Evolutionary conservation across 768 basidiomycete species (phyloP).

Genomic region (Lyophyllum decastes): DNA sequence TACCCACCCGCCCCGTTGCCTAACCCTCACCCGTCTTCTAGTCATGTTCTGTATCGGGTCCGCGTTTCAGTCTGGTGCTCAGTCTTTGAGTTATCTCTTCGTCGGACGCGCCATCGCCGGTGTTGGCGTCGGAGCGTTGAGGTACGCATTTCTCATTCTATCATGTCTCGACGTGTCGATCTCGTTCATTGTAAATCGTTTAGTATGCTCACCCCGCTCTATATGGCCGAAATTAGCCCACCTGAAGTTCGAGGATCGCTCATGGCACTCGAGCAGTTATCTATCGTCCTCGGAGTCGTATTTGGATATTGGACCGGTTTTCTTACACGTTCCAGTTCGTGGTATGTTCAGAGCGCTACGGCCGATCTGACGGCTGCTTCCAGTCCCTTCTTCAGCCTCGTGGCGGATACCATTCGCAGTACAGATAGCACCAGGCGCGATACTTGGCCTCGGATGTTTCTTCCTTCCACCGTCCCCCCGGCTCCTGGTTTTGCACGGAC

Average conservation of each 20-base stretch:
- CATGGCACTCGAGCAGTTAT: slow-evolving; percentile 77
- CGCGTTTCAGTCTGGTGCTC: slow-evolving; percentile 63
- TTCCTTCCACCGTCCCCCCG: slow-evolving; percentile 65
- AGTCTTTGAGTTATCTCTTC: slow-evolving; percentile 55
- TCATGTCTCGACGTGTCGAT: too few relatives aligned
- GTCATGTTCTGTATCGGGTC: slow-evolving; percentile 77
- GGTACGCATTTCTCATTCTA: slow-evolving; percentile 37
- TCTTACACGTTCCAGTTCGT: slow-evolving; percentile 62
- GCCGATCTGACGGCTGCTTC: neutral
- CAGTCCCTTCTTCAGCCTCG: slow-evolving; percentile 63
- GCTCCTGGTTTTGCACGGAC: slow-evolving; percentile 55
- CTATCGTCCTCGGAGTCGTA: slow-evolving; percentile 81
- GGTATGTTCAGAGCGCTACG: neutral
- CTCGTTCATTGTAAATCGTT: slow-evolving; percentile 2
- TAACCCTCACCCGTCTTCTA: slow-evolving; percentile 20
- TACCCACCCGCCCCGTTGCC: neutral
- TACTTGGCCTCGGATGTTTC: slow-evolving; percentile 63
- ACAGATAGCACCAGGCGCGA: slow-evolving; percentile 68
- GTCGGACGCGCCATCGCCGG: slow-evolving; percentile 77
- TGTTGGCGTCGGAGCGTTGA: slow-evolving; percentile 73
- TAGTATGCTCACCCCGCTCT: slow-evolving; percentile 77
- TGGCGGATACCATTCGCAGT: slow-evolving; percentile 80
- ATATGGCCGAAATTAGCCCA: slow-evolving; percentile 84
- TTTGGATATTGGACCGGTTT: slow-evolving; percentile 86
- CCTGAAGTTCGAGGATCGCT: slow-evolving; percentile 80